phyloP scores from a whole-genome alignment of 306 rosid genomes.

The Gleditsia sinensis region DNA sequence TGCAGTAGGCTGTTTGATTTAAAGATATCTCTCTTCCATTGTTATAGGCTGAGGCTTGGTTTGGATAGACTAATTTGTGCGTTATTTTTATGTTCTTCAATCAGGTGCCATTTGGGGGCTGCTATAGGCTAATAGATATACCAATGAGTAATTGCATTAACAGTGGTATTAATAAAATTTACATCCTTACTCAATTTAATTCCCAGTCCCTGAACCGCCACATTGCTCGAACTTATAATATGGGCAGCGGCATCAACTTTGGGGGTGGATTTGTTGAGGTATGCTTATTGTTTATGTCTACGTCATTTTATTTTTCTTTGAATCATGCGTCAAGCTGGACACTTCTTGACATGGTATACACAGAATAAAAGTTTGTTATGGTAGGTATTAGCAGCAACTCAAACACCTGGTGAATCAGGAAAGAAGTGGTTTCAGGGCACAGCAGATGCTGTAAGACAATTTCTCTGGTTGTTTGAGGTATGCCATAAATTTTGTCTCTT shows the following conservation, averaged over 20 bases:
- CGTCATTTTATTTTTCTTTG: too few relatives aligned
- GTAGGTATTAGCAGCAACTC: conserved; percentile 57
- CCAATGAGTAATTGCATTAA: conserved; percentile 63
- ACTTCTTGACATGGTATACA: too few relatives aligned
- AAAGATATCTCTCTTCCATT: not conserved
- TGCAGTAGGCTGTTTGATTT: conserved; percentile 43
- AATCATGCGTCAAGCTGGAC: too few relatives aligned
- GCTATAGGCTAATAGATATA: conserved; percentile 58
- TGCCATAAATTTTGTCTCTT: conserved; percentile 1
- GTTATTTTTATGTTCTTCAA: conserved; percentile 28
- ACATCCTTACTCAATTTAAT: conserved; percentile 56
- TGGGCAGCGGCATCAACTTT: conserved; percentile 43
- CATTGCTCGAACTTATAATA: conserved; percentile 50
- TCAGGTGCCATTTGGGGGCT: conserved; percentile 63
- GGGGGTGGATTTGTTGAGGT: conserved; percentile 61
- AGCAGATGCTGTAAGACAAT: conserved; percentile 60
- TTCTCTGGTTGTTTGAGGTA: conserved; percentile 63
- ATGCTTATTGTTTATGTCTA: too few relatives aligned
- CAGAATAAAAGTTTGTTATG: conserved; percentile 27
- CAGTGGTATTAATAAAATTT: conserved; percentile 57
- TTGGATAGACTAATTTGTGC: conserved; percentile 17
- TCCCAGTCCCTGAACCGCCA: conserved; percentile 58
- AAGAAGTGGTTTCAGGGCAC: conserved; percentile 64
- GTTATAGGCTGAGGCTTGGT: not conserved
- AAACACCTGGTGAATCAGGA: conserved; percentile 55